Conservation (phyloP, 176 grass and related monocot species). For the Eremochloa ophiuroides region DNA sequence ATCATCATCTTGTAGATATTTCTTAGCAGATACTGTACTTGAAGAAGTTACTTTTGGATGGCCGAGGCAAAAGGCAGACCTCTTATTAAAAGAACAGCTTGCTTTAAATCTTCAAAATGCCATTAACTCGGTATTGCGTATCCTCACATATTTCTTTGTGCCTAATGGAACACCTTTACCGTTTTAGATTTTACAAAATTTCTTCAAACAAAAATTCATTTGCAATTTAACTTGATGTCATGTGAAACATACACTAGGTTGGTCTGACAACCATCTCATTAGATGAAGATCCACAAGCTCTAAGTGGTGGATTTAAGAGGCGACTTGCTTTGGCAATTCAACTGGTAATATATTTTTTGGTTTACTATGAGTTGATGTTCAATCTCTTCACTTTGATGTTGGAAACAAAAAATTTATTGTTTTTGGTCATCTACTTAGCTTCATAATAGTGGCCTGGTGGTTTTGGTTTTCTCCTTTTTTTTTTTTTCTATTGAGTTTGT, state of each 20-base stretch:
- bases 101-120: slow-evolving; percentile 69
- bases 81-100: slow-evolving; percentile 46
- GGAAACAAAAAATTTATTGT: neutral
- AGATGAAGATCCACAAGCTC: slow-evolving; percentile 71
- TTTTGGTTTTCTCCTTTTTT: neutral
- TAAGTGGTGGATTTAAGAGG: slow-evolving; percentile 86
- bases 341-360: slow-evolving; percentile 41
- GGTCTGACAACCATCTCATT: slow-evolving; percentile 66
- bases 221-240: neutral
- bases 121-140: slow-evolving; percentile 56
- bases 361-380: neutral
- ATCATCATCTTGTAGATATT: slow-evolving; percentile 44
- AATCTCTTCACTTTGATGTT: neutral
- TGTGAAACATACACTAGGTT: slow-evolving; percentile 43
- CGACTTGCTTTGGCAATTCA: slow-evolving; percentile 89
- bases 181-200: neutral
- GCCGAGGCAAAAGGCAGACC: slow-evolving; percentile 70
- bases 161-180: neutral
- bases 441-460: neutral
- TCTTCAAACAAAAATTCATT: neutral
- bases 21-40: slow-evolving; percentile 83
- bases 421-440: neutral
- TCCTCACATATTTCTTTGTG: neutral
- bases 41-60: slow-evolving; percentile 94
- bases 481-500: neutral